Conservation (phyloP, 2,329 filamentous ascomycete species). For the Neobulgaria alba region DNA sequence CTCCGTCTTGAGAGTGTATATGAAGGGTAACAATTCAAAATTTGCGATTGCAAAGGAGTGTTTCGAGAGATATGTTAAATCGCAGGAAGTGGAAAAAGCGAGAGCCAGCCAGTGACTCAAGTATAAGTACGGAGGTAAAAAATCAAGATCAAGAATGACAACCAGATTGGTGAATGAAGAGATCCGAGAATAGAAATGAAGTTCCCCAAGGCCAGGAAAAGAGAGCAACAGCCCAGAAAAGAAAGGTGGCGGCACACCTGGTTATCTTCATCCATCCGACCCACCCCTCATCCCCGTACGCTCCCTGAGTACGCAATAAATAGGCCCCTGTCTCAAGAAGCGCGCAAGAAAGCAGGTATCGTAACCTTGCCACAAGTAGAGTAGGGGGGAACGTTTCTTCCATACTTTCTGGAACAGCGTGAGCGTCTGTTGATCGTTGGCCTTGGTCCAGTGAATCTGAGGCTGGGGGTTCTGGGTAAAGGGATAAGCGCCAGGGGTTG, state of each 20-base stretch:
- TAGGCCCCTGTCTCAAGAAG: background rate
- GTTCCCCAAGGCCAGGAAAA: no score
- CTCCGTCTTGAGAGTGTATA: background rate
- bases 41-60: background rate
- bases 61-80: background rate
- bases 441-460: background rate
- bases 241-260: background rate
- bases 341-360: no score
- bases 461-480: slow-evolving; percentile 4
- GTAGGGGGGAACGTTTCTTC: background rate
- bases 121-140: no score
- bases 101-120: background rate
- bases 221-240: background rate
- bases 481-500: background rate
- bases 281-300: background rate
- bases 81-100: background rate
- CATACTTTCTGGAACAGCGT: background rate
- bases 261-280: background rate
- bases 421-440: slow-evolving; percentile 1
- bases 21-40: background rate
- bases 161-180: no score
- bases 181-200: no score
- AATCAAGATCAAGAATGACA: no score
- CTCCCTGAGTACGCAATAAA: background rate
- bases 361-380: background rate